Evolutionary conservation across 768 basidiomycete species (phyloP).

Genomic region (Gloeopeniophorella convolvens): DNA sequence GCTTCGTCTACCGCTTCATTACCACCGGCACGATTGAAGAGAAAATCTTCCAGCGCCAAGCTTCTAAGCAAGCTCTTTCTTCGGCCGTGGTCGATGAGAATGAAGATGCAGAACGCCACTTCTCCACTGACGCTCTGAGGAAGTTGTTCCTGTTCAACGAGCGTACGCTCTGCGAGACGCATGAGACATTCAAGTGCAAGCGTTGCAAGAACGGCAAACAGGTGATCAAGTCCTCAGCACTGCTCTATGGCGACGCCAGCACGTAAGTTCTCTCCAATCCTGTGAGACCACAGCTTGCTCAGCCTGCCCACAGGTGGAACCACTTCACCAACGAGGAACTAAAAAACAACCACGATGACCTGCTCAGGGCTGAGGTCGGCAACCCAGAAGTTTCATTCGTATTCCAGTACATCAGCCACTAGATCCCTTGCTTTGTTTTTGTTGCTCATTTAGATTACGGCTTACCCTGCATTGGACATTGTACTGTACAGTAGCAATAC

Average conservation of each 20-base stretch:
- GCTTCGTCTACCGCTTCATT: constrained; percentile 98
- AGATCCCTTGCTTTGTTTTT: constrained; percentile 19
- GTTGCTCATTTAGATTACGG: constrained; percentile 7
- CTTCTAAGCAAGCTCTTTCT: constrained; percentile 91
- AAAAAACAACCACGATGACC: constrained; percentile 89
- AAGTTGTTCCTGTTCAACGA: constrained; percentile 92
- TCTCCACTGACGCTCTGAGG: constrained; percentile 80
- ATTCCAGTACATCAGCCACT: constrained; percentile 94
- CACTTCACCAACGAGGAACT: constrained; percentile 89
- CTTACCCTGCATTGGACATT: constrained; percentile 4
- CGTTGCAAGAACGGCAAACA: constrained; percentile 86
- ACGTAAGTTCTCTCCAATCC: constrained; percentile 56
- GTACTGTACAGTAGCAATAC: constrained; percentile 15
- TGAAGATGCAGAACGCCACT: constrained; percentile 92
- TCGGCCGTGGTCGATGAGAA: constrained; percentile 98
- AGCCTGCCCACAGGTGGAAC: constrained; percentile 69
- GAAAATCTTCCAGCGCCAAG: constrained; percentile 98
- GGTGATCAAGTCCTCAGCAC: constrained; percentile 68
- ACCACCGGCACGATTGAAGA: constrained; percentile 97
- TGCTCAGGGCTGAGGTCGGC: constrained; percentile 85
- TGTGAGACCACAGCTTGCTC: neutral
- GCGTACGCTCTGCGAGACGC: constrained; percentile 83
- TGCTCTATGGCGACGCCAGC: constrained; percentile 96
- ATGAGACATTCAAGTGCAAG: constrained; percentile 97
- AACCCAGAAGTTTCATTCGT: constrained; percentile 85